These are phyloP conservation scores for Scedosporium boydii DNA, from an alignment of 2,329 filamentous ascomycete species.

Conservation along the genomic window DNA sequence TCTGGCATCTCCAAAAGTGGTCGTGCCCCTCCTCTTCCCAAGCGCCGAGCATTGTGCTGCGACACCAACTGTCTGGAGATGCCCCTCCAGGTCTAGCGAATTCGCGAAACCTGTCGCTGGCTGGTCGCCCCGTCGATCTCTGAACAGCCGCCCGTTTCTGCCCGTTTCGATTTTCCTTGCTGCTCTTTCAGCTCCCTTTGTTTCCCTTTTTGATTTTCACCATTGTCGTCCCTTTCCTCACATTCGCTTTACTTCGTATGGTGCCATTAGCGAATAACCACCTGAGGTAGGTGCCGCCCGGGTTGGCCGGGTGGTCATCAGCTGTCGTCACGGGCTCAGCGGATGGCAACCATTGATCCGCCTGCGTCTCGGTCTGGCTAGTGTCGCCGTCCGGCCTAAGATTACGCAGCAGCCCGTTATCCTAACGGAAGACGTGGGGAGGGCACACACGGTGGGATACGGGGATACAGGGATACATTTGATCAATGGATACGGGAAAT, in stretches of 20 bases:
- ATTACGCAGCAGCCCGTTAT: no score
- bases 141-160: neutral
- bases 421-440: no score
- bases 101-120: neutral
- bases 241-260: neutral
- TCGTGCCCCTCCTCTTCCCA: neutral
- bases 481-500: no score
- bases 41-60: constrained; percentile 1
- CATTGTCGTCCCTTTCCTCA: neutral
- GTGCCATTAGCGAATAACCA: neutral
- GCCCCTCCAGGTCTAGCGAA: neutral
- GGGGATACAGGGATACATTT: no score
- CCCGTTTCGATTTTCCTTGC: neutral
- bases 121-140: neutral
- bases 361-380: no score
- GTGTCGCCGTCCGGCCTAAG: no score
- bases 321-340: no score
- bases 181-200: neutral
- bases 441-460: no score
- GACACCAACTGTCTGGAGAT: neutral
- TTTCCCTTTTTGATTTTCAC: neutral
- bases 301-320: no score
- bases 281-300: no score
- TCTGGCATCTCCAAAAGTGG: neutral
- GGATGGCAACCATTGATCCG: no score